Conservation (phyloP, 306 rosid genomes). For the Vachellia collinsii region DNA sequence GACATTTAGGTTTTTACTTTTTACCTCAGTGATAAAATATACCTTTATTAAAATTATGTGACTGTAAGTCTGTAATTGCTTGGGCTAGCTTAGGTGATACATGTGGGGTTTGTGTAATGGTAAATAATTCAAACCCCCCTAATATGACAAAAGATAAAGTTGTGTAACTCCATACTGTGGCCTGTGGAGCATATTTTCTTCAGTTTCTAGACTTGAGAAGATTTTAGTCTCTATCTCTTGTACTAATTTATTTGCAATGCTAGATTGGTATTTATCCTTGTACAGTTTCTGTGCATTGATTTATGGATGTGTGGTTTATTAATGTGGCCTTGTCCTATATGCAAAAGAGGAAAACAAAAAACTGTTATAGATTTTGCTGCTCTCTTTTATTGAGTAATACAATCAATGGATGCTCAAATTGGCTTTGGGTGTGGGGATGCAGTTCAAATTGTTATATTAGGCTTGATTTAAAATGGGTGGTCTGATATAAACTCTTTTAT, state of each 20-base stretch:
- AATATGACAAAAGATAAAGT: not conserved
- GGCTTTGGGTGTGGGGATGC: not conserved
- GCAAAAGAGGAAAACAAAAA: not conserved
- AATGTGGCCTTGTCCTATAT: not conserved
- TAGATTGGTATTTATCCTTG: not conserved
- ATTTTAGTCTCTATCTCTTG: not conserved
- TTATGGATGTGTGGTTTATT: conserved; percentile 5
- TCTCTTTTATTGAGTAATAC: conserved; percentile 1
- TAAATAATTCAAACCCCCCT: not conserved
- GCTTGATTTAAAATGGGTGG: not conserved
- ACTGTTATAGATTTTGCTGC: not conserved
- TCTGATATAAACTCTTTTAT: conserved; percentile 2
- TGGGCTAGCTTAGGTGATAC: not conserved
- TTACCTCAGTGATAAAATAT: not conserved
- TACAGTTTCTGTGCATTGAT: not conserved
- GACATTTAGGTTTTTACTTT: no score
- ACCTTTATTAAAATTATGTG: not conserved
- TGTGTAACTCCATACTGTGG: not conserved
- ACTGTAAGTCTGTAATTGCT: not conserved
- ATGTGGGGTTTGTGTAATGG: not conserved
- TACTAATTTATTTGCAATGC: not conserved
- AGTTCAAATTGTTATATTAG: not conserved
- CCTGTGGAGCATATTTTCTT: not conserved
- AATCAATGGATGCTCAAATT: not conserved
- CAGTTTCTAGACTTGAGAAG: not conserved